phyloP scores from a whole-genome alignment of 1,139 yeast species.

The Blastobotrys capitulatus region DNA sequence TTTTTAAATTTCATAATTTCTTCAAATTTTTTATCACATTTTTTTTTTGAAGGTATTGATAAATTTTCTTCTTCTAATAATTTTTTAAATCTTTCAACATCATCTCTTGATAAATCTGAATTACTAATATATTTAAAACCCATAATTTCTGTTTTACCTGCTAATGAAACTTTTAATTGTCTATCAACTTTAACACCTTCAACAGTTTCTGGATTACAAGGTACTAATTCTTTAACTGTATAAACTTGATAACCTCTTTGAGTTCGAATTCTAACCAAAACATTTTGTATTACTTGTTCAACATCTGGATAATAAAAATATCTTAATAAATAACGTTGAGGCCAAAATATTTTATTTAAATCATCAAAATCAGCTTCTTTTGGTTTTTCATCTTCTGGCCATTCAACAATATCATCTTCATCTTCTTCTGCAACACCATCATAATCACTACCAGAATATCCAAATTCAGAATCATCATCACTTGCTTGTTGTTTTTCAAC shows the following conservation, averaged over 20 bases:
- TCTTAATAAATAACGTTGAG: slow-evolving; percentile 68
- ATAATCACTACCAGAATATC: slow-evolving; percentile 35
- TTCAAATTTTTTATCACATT: slow-evolving; percentile 58
- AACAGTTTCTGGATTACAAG: slow-evolving; percentile 47
- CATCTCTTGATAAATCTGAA: slow-evolving; percentile 60
- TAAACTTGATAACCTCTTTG: slow-evolving; percentile 85
- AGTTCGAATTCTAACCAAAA: slow-evolving; percentile 77
- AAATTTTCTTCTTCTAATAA: slow-evolving; percentile 58
- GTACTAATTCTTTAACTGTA: slow-evolving; percentile 61
- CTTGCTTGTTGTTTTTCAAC: slow-evolving; percentile 42
- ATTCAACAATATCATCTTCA: slow-evolving; percentile 38
- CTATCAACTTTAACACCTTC: slow-evolving; percentile 39
- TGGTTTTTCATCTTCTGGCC: slow-evolving; percentile 40
- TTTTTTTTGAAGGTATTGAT: slow-evolving; percentile 57
- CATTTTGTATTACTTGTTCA: slow-evolving; percentile 59
- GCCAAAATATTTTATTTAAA: slow-evolving; percentile 65
- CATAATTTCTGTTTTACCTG: slow-evolving; percentile 61
- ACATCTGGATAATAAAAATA: slow-evolving; percentile 81
- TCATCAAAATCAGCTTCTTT: slow-evolving; percentile 47
- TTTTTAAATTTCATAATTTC: slow-evolving; percentile 58
- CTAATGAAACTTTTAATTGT: slow-evolving; percentile 51
- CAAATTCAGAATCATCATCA: slow-evolving; percentile 33
- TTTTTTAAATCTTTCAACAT: slow-evolving; percentile 62
- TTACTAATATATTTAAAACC: slow-evolving; percentile 81
- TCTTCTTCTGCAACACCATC: slow-evolving; percentile 35